Base-by-base conservation (phyloP, 306 rosid species). In the Cucumis hystrix region DNA sequence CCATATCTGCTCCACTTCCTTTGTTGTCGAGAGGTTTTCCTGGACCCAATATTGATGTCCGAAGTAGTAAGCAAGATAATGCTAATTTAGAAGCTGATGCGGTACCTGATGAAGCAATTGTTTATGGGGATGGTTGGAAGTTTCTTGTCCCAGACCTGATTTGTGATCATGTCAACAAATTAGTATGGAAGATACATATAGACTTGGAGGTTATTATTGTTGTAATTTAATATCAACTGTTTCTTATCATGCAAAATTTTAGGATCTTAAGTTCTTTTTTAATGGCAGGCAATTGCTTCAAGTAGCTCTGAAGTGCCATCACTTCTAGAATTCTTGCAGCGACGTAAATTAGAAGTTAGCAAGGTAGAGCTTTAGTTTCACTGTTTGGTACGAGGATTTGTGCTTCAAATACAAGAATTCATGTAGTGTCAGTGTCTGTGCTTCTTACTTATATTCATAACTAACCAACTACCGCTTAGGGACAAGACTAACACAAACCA, bases 1-100 rank as follows among this genome's bases (percentile, higher is more conserved):
- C 99, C 66, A 88, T 95, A 85, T 95, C 99, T 25, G 99, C 97
- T 25, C 99, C 99, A 47, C 97, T 95, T 80, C 97, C 99, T 79
- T 80, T 95, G 76, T 80, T 92, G 75, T 80, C 92, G 80, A 91
- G 97, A 86, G 97, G 97, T 79, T 84, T 88, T 67, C 89, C 93
- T 59, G 84, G 93, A 84, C 81, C 92, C 54, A 80, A 83, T 84
- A 65, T 84, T 85, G 78, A 82, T 78, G 77, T 88, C 79, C 85
- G 86, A 77, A 80, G 82, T 64, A 84, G 87, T 87, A 87, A 89
- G 59, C 89, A 90, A 81, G 94, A 86, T 74, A 80, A 75, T 75
- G 87, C 80, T 74, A 87, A 79, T 84, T 82, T 88, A 78, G 93
- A 68, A 63, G 82, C 80, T 73, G 84, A 82, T 83, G 55, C 76